Conservation (phyloP, 148 eudicot genomes). For the Diospyros lotus region DNA sequence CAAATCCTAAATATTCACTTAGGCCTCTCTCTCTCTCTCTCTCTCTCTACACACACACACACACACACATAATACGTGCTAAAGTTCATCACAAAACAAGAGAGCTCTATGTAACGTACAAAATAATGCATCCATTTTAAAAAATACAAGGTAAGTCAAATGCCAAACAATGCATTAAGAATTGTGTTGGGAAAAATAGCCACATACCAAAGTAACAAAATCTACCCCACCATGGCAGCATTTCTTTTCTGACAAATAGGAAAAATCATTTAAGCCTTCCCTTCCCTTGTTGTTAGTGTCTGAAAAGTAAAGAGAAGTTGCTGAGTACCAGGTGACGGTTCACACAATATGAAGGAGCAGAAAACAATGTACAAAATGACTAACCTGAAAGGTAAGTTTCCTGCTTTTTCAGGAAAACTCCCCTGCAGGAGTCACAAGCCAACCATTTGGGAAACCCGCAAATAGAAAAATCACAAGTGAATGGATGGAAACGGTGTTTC, state of each 20-base stretch:
- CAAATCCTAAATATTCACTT: no score
- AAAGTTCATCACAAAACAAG: not conserved
- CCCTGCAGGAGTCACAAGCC: constrained; percentile 53
- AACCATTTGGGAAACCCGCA: constrained; percentile 72
- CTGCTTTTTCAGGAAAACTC: constrained; percentile 21
- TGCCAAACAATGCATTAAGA: not conserved
- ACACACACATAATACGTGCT: no score
- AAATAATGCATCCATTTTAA: not conserved
- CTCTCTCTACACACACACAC: no score
- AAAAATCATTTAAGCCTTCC: constrained; percentile 9
- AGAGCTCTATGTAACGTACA: not conserved
- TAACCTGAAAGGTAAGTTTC: constrained; percentile 38
- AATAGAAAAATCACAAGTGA: constrained; percentile 72
- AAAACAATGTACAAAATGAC: not conserved
- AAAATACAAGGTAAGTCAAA: not conserved
- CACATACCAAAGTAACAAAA: constrained; percentile 79
- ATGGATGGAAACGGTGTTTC: constrained; percentile 54
- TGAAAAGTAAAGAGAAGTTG: constrained; percentile 19
- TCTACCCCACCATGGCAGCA: constrained; percentile 86
- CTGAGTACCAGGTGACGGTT: not conserved
- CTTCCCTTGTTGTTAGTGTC: constrained; percentile 22
- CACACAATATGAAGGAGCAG: constrained; percentile 1
- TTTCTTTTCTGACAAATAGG: constrained; percentile 25
- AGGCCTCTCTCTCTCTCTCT: no score
- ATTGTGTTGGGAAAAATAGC: not conserved